These are phyloP conservation scores for Pythium coloratum DNA, from an alignment of 352 stramenopile species.

Conservation along the genomic window DNA sequence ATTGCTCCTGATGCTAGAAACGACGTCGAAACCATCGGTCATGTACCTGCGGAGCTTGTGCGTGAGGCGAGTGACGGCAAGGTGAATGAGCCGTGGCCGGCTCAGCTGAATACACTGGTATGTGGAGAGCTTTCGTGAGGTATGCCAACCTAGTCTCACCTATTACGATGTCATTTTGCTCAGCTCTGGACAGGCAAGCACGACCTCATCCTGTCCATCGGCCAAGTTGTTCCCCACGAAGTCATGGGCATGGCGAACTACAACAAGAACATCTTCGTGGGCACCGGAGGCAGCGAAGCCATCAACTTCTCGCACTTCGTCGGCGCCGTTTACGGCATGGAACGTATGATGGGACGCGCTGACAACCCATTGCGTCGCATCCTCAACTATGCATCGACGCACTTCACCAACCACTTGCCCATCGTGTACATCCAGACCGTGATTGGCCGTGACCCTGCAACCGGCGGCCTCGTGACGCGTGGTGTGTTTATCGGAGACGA, in stretches of 20 bases:
- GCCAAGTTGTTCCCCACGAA: constrained; percentile 97
- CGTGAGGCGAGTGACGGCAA: constrained; percentile 92
- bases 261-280: constrained; percentile 99
- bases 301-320: constrained; percentile 99
- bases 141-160: background rate
- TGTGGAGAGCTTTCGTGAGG: background rate
- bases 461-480: constrained; percentile 69
- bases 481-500: constrained; percentile 97
- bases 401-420: constrained; percentile 90
- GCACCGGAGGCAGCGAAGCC: constrained; percentile 90
- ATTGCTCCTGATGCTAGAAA: constrained; percentile 51
- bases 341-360: constrained; percentile 96
- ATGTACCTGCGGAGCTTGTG: constrained; percentile 93
- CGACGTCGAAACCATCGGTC: constrained; percentile 95
- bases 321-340: constrained; percentile 97
- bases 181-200: constrained; percentile 91
- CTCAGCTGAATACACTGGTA: constrained; percentile 96
- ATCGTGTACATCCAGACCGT: constrained; percentile 97
- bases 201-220: constrained; percentile 95
- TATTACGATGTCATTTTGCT: background rate
- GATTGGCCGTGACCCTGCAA: constrained; percentile 64
- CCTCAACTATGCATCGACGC: constrained; percentile 94
- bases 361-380: constrained; percentile 95
- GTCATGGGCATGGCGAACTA: constrained; percentile 99
- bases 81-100: constrained; percentile 95